Evolutionary conservation across 1,284 basidiomycete species (phyloP), one percentile per base, ranked within the genome.

Genomic region (Microbotryum scabiosae): DNA sequence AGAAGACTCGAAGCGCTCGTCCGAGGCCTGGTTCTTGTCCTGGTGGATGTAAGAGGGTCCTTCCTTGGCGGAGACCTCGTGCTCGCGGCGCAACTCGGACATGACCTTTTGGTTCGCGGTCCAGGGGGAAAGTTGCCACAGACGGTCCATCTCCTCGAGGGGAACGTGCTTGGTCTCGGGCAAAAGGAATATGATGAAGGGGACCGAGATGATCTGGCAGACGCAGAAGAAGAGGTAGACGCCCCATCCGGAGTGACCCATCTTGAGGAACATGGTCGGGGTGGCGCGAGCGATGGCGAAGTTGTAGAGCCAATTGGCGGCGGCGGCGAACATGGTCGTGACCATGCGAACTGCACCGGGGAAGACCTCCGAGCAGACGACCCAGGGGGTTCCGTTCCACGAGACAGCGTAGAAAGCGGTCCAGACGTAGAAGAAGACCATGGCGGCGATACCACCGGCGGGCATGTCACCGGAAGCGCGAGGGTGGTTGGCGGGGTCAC

Each of bases 391-490:
- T 18, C 72, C 54, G 58, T 72, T 72, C 70, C 70, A 73, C 0
- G 69, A 65, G n/a, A 65, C 54, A 23, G 64, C 61, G 61, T 68
- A 68, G 57, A 65, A 68, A 5, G 60, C 58, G 26, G 66, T 66
- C 74, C 74, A 76, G 45, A 75, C 54, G 65, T 76, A 76, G 65
- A 73, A 69, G 64, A 73, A 72, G 45, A 70, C 71, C 58, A 76
- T 69, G 60, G 73, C 70, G 2, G 63, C 56, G 23, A 64, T 70
- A n/a, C 72, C 73, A 5, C 71, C 72, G 10, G 65, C 45, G 12
- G 60, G 64, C 14, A 73, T 69, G 16, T 65, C 59, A 21, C 60
- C 62, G 20, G 61, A 64, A 1, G 58, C 26, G 28, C 28, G 28
- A 0, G 64, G 60, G 64, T 70, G 45, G 5, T 30, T 23, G 6